Percentiles rank a stretch among this genome's conserved stretches.
Evolutionary conservation across 257 asterid species (phyloP).

Genomic region (Solanum infundibuliforme): DNA sequence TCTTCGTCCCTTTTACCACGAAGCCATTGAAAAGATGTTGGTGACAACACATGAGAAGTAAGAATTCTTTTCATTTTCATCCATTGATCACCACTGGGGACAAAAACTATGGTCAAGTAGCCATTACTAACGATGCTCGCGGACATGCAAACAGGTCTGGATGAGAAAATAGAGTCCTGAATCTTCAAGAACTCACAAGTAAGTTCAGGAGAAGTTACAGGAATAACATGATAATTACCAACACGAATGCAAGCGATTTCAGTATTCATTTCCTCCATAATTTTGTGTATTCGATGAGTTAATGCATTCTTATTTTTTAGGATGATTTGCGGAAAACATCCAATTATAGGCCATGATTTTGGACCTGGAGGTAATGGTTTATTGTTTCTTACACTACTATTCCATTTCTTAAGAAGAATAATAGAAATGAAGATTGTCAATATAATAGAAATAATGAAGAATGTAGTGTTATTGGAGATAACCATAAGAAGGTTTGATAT

Average conservation of each 20-base stretch:
- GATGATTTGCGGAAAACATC: not conserved
- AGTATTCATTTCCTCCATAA: too few relatives aligned
- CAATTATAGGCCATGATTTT: not conserved
- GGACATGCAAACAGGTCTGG: slow-evolving; percentile 1
- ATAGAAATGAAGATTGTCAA: too few relatives aligned
- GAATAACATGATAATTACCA: not conserved
- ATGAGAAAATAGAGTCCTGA: slow-evolving; percentile 1
- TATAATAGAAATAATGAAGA: too few relatives aligned
- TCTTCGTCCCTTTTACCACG: not conserved
- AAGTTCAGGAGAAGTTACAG: slow-evolving; percentile 15
- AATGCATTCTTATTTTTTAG: not conserved
- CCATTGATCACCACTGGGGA: slow-evolving; percentile 4
- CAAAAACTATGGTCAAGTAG: not conserved
- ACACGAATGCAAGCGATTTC: too few relatives aligned
- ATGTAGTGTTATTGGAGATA: too few relatives aligned
- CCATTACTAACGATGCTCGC: not conserved
- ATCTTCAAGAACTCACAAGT: slow-evolving; percentile 13
- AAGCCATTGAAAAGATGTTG: not conserved
- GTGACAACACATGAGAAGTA: not conserved
- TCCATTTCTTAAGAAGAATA: not conserved
- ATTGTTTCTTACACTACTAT: not conserved
- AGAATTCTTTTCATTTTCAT: slow-evolving; percentile 3
- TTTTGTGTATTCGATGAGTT: not conserved
- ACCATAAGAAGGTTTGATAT: too few relatives aligned
- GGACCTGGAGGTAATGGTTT: slow-evolving; percentile 9